Evolutionary conservation across 352 stramenopile genomes (phyloP).

Genomic region (Phytophthora pinifolia): DNA sequence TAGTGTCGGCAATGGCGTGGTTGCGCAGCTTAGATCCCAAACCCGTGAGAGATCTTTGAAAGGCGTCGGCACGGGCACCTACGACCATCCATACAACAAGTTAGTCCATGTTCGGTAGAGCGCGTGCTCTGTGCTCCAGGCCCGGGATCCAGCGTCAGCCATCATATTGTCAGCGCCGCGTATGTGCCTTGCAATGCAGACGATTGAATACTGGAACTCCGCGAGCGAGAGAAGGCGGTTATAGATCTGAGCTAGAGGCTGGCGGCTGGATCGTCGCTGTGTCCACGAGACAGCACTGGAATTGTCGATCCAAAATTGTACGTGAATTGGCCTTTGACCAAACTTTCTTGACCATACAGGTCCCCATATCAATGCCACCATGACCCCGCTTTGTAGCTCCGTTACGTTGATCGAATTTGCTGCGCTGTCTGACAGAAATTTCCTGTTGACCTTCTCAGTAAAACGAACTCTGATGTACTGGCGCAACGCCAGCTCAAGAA

Average conservation of each 20-base stretch:
- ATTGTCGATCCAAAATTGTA: slow-evolving; percentile 9
- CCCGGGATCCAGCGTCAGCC: slow-evolving; percentile 1
- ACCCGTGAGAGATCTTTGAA: slow-evolving; percentile 1
- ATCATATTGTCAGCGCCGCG: neutral
- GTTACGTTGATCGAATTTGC: slow-evolving; percentile 4
- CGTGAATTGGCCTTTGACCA: neutral
- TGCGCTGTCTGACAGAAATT: neutral
- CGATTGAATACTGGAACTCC: neutral
- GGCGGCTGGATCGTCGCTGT: neutral
- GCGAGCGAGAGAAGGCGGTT: slow-evolving; percentile 7
- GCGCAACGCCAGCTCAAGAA: neutral
- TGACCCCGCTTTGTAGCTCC: neutral
- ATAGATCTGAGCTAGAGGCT: neutral
- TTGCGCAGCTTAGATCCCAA: neutral
- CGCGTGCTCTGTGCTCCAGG: neutral
- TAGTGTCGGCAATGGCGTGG: neutral
- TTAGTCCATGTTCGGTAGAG: neutral
- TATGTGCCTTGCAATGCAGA: neutral
- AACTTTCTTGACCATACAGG: neutral
- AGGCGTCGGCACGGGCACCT: neutral
- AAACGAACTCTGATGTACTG: slow-evolving; percentile 1
- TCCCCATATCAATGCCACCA: neutral
- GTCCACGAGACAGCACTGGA: slow-evolving; percentile 4
- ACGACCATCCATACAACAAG: neutral
- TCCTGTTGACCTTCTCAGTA: neutral